phyloP scores from a whole-genome alignment of 2,329 filamentous ascomycete species.

The Talaromyces albobiverticillius region DNA sequence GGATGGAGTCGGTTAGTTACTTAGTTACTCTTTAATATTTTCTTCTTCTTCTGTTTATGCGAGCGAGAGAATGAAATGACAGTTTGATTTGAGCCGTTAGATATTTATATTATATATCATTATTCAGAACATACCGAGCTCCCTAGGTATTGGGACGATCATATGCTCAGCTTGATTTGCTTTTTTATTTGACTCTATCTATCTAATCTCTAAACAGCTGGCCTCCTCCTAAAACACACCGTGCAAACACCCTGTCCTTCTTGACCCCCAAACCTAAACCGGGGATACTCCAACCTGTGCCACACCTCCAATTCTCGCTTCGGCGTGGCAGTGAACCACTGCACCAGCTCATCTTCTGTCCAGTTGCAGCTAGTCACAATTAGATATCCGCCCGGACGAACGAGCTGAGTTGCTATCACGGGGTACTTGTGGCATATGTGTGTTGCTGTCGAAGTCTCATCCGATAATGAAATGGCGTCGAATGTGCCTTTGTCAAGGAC shows the following conservation, averaged over 20 bases:
- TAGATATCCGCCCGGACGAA: slow-evolving; percentile 69
- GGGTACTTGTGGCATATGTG: slow-evolving; percentile 74
- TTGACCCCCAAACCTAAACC: slow-evolving; percentile 51
- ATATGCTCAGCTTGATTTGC: too few relatives aligned
- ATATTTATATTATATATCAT: too few relatives aligned
- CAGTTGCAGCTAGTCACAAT: slow-evolving; percentile 96
- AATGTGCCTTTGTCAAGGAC: slow-evolving; percentile 98
- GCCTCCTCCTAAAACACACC: slow-evolving; percentile 16
- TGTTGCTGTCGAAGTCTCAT: slow-evolving; percentile 22
- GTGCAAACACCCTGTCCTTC: slow-evolving; percentile 18
- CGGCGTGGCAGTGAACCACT: slow-evolving; percentile 66
- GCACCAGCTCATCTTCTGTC: slow-evolving; percentile 81
- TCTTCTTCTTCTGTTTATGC: too few relatives aligned
- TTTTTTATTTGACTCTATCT: too few relatives aligned
- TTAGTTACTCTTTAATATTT: too few relatives aligned
- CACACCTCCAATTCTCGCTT: slow-evolving; percentile 56
- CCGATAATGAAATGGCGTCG: slow-evolving; percentile 78
- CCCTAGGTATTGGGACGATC: too few relatives aligned
- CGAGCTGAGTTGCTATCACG: slow-evolving; percentile 63
- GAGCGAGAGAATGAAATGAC: too few relatives aligned
- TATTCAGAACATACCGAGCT: too few relatives aligned
- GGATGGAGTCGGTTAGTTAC: too few relatives aligned
- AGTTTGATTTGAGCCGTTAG: too few relatives aligned
- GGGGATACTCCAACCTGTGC: slow-evolving; percentile 73
- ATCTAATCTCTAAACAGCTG: too few relatives aligned